Conservation (phyloP, 176 grass and related monocot species). For the Elaeis guineensis region DNA sequence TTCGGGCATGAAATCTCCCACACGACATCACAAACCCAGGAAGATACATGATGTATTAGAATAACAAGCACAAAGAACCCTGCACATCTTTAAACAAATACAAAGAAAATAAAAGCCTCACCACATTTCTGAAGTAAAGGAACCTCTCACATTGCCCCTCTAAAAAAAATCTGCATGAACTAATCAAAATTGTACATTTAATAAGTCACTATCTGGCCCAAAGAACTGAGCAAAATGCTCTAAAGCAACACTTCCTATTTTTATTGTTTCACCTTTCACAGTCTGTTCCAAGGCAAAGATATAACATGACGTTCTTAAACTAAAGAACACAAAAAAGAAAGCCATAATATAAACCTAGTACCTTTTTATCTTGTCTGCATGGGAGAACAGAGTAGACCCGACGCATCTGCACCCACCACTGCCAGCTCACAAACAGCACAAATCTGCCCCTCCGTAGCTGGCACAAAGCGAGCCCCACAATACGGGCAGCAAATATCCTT, state of each 20-base stretch:
- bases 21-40: not conserved
- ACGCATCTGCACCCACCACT: conserved; percentile 64
- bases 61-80: not conserved
- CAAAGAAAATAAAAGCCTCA: conserved; percentile 16
- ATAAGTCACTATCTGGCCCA: conserved; percentile 29
- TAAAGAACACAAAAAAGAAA: conserved; percentile 19
- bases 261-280: conserved; percentile 49
- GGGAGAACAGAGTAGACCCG: conserved; percentile 73
- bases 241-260: conserved; percentile 45
- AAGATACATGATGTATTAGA: not conserved
- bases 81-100: conserved; percentile 16
- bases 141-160: conserved; percentile 27
- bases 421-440: conserved; percentile 86
- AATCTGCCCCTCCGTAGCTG: conserved; percentile 55
- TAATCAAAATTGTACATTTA: conserved; percentile 28
- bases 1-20: no score
- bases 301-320: conserved; percentile 23
- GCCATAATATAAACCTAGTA: conserved; percentile 14
- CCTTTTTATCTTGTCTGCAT: conserved; percentile 66
- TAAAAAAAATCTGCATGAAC: conserved; percentile 21
- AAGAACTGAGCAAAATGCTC: conserved; percentile 22
- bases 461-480: conserved; percentile 64
- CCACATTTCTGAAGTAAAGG: conserved; percentile 16
- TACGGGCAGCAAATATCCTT: conserved; percentile 85
- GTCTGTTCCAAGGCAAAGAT: conserved; percentile 29